Evolutionary conservation across 495 filamentous ascomycete genomes (phyloP).

Genomic region (Cenococcum geophilum): DNA sequence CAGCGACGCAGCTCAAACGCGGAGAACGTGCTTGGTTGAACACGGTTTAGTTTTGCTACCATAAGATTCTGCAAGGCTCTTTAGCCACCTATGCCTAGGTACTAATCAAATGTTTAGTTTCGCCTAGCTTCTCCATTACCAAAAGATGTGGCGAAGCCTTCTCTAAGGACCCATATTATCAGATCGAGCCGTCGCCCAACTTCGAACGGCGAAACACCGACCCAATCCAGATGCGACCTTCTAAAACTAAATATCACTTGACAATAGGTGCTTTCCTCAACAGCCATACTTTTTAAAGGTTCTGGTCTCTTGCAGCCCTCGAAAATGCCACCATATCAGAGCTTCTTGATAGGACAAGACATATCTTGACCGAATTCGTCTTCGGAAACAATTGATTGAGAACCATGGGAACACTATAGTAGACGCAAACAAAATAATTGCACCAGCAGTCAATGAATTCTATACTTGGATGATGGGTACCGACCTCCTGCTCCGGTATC

Average conservation of each 20-base stretch:
- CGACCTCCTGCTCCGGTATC: constrained; percentile 62
- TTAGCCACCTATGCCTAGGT: no score
- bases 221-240: constrained; percentile 58
- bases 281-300: neutral
- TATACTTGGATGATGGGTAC: constrained; percentile 57
- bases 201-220: constrained; percentile 58
- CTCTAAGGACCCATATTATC: constrained; percentile 25
- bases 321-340: constrained; percentile 51
- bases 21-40: no score
- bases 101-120: no score
- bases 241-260: constrained; percentile 65
- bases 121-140: no score
- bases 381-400: constrained; percentile 49
- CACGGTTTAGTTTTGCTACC: no score
- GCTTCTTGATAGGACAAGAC: constrained; percentile 59
- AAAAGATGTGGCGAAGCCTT: neutral
- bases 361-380: constrained; percentile 50
- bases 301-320: constrained; percentile 37
- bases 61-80: no score
- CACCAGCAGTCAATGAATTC: constrained; percentile 53
- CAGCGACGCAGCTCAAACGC: no score
- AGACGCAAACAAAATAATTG: constrained; percentile 41
- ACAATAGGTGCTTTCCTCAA: constrained; percentile 56
- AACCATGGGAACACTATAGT: constrained; percentile 43
- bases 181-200: constrained; percentile 49